Evolutionary conservation across 148 eudicot species (phyloP), one percentile per base, ranked within the genome.

Genomic region (Rhododendron simsii): DNA sequence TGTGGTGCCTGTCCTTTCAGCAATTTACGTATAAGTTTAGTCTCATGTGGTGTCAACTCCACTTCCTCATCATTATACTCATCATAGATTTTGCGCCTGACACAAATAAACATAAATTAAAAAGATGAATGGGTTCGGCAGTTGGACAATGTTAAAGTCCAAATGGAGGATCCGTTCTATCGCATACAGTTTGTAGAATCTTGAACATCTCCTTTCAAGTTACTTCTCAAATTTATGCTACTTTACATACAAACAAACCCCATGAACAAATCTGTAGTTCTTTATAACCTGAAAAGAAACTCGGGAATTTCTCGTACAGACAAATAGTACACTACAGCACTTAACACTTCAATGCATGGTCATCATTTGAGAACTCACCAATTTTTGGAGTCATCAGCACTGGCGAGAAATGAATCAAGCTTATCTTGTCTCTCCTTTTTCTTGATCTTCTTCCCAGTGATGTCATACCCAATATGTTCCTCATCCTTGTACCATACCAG

Each of bases 391-490:
- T 97, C 93, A 89, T 97, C 99, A 63, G 88, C 91, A 85, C 90
- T 93, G 65, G 92, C 92, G n/a, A 98, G 92, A 90, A 91, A 93
- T 78, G 88, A 90, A 14, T 89, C 91, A 44, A 98, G 93, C 87
- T 88, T 91, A 88, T 92, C 95, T 81, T 87, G 90, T 88, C 92
- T 91, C 86, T 94, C 96, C 85, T 93, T 95, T 88, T 94, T 98
- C 92, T 94, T 98, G 47, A 98, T 92, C 92, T 95, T 95, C 94
- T 90, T 95, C 78, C 98, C 99, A 41, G 91, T 55, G 74, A 93
- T 74, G 88, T 98, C 96, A 87, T 98, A 95, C 51, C 99, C 99
- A 84, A 98, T 94, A 88, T 98, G 99, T 74, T 93, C 96, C 91
- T 98, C 99, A 26, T 98, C 99, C 83, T 88, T 93, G 91, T 98